phyloP scores from a whole-genome alignment of 1,284 basidiomycete genomes.

The Exobasidium cylindrosporum region DNA sequence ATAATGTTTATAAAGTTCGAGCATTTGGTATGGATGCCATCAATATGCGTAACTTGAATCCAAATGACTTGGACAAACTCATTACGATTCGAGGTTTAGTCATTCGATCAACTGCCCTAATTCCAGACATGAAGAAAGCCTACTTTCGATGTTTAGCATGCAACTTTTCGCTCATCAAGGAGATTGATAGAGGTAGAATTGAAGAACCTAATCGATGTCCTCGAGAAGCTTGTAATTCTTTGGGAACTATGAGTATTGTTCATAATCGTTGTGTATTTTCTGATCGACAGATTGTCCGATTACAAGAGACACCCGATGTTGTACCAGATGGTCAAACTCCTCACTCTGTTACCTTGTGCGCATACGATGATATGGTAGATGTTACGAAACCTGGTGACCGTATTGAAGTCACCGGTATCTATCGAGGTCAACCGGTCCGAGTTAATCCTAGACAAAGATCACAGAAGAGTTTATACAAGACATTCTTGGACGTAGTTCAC shows the following conservation, averaged over 20 bases:
- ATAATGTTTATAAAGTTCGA: slow-evolving; percentile 77
- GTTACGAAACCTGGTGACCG: slow-evolving; percentile 91
- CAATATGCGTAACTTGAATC: slow-evolving; percentile 55
- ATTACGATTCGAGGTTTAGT: slow-evolving; percentile 93
- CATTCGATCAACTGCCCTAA: slow-evolving; percentile 93
- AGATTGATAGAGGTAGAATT: slow-evolving; percentile 94
- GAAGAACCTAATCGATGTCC: slow-evolving; percentile 87
- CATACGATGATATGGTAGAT: slow-evolving; percentile 96
- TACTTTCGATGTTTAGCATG: slow-evolving; percentile 98
- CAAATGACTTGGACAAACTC: slow-evolving; percentile 62
- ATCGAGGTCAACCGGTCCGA: slow-evolving; percentile 86
- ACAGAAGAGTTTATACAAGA: slow-evolving; percentile 94
- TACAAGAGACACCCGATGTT: slow-evolving; percentile 95
- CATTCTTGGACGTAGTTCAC: slow-evolving; percentile 92
- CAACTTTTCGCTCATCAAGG: slow-evolving; percentile 87
- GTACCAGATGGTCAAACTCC: slow-evolving; percentile 98
- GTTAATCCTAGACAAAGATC: slow-evolving; percentile 87
- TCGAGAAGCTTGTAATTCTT: slow-evolving; percentile 80
- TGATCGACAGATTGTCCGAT: slow-evolving; percentile 87
- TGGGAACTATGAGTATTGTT: slow-evolving; percentile 87
- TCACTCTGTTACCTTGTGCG: slow-evolving; percentile 90
- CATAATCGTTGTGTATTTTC: slow-evolving; percentile 96
- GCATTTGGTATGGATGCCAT: slow-evolving; percentile 75
- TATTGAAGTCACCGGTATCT: slow-evolving; percentile 86
- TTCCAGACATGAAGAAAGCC: slow-evolving; percentile 95